These are phyloP conservation scores for Curvularia spicifera DNA, from an alignment of 2,329 filamentous ascomycete species.

Conservation along the genomic window DNA sequence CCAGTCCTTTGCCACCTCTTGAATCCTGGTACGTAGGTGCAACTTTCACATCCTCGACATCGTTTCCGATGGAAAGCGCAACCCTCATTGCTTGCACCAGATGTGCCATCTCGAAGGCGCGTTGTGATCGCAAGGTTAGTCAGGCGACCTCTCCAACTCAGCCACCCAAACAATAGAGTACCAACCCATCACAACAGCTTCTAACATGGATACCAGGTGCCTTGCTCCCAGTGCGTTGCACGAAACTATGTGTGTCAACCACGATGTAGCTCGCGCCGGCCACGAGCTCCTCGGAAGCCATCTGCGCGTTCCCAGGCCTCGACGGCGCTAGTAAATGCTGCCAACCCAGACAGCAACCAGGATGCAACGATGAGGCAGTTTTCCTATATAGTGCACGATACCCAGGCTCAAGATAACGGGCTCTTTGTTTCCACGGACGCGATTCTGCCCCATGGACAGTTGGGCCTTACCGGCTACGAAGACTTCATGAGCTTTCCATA, in stretches of 20 bases:
- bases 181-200: background rate
- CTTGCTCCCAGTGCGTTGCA: constrained; percentile 15
- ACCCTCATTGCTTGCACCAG: constrained; percentile 14
- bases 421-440: constrained; percentile 1
- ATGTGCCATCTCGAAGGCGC: constrained; percentile 15
- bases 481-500: constrained; percentile 13
- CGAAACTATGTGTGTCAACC: constrained; percentile 12
- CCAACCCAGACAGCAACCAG: background rate
- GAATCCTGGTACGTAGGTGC: background rate
- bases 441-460: background rate
- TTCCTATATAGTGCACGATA: constrained; percentile 1
- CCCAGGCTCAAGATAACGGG: background rate
- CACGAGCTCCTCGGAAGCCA: constrained; percentile 8
- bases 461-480: constrained; percentile 8
- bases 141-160: background rate
- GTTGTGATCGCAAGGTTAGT: constrained; percentile 15
- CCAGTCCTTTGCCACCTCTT: background rate
- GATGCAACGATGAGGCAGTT: constrained; percentile 9
- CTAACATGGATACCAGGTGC: constrained; percentile 10
- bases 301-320: constrained; percentile 3
- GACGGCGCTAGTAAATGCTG: background rate
- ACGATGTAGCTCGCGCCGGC: constrained; percentile 10
- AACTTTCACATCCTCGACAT: background rate
- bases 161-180: background rate
- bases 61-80: constrained; percentile 3